A percentile compares a stretch with the other conserved stretches of the same genome.
These are phyloP conservation scores for Solanum chiquidenum DNA, from an alignment of 257 asterid species.

Conservation along the genomic window DNA sequence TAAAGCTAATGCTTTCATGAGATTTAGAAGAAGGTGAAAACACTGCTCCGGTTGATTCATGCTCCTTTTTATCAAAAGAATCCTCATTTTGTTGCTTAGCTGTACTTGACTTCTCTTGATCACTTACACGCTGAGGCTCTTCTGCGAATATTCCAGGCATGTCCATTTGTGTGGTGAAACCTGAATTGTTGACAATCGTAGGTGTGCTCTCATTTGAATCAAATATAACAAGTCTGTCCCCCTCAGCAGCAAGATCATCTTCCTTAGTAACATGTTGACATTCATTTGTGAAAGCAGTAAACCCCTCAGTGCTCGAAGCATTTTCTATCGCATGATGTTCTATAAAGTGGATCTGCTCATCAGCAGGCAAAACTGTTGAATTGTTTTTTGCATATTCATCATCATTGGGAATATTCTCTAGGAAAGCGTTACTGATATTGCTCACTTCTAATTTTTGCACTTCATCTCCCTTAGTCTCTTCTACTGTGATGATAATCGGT, in stretches of 20 bases:
- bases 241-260: conserved; percentile 33
- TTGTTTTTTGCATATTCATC: conserved; percentile 5
- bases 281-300: conserved; percentile 11
- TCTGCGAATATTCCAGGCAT: not conserved
- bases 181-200: conserved; percentile 4
- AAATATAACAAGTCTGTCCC: conserved; percentile 26
- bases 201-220: conserved; percentile 23
- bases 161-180: not conserved
- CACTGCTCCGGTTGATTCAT: conserved; percentile 5
- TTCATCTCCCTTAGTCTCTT: not conserved
- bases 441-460: not conserved
- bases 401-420: not conserved
- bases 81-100: conserved; percentile 1
- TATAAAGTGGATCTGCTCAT: conserved; percentile 1
- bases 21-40: not conserved
- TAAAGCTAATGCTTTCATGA: not conserved
- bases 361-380: not conserved
- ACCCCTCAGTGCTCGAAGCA: conserved; percentile 7
- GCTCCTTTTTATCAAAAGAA: conserved; percentile 5
- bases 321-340: conserved; percentile 15
- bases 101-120: not conserved
- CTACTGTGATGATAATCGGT: conserved; percentile 5
- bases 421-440: not conserved
- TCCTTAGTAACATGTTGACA: conserved; percentile 18
- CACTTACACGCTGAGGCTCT: conserved; percentile 20